phyloP scores from a whole-genome alignment of 805 yeast genomes.

The Torulaspora microellipsoides region DNA sequence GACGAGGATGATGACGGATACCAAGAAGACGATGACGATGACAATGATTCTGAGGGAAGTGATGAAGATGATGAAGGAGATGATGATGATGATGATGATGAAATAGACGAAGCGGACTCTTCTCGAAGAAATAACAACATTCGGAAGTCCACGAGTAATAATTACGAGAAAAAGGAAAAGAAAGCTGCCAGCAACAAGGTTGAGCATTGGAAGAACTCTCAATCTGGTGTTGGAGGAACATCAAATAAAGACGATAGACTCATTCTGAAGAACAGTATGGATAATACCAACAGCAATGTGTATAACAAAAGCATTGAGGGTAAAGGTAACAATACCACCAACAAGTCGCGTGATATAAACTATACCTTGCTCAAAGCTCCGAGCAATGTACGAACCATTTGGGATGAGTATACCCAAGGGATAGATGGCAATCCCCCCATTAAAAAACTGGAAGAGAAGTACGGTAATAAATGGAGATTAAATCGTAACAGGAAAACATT shows the following conservation, averaged over 20 bases:
- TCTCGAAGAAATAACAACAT: background rate
- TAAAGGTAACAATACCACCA: background rate
- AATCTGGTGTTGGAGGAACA: background rate
- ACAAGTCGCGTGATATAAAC: constrained; percentile 13
- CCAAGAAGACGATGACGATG: constrained; percentile 20
- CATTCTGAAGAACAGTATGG: constrained; percentile 3
- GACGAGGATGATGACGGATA: constrained; percentile 23
- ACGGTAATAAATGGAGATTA: constrained; percentile 41
- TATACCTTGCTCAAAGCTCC: constrained; percentile 34
- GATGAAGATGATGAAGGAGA: constrained; percentile 20
- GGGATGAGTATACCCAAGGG: constrained; percentile 41
- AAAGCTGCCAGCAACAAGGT: background rate
- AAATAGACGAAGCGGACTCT: constrained; percentile 7
- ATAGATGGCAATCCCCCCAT: constrained; percentile 41
- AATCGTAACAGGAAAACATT: constrained; percentile 36
- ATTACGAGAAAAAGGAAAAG: background rate
- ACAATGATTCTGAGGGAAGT: constrained; percentile 11
- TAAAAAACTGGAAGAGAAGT: constrained; percentile 37
- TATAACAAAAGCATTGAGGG: background rate
- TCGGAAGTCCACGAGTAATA: background rate
- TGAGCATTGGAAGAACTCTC: background rate
- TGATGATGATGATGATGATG: constrained; percentile 16
- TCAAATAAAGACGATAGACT: constrained; percentile 2
- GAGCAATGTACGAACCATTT: constrained; percentile 32
- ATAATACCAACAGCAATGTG: background rate